Evolutionary conservation across 2,329 filamentous ascomycete genomes (phyloP), one percentile per base, ranked within the genome.

Genomic region (Aspergillus unguis): DNA sequence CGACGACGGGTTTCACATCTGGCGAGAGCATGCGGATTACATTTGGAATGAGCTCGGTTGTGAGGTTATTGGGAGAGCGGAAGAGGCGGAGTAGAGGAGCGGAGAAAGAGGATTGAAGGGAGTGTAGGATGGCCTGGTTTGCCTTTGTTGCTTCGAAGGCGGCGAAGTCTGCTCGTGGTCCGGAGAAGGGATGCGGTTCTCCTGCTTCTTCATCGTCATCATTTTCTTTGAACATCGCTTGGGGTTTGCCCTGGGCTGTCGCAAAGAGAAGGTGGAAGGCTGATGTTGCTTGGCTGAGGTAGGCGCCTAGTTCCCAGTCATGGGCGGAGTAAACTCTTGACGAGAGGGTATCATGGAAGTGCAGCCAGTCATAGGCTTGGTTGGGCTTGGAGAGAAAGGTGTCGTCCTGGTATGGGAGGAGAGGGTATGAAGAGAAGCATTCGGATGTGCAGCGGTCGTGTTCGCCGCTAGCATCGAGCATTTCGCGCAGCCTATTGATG

Each of bases 181-280:
- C 92, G 0, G 88, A 84, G 66, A 96, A 96, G 1, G 92, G 90
- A 32, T 87, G 72, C 0, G 80, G 77, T 28, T 81, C 78, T 11
- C 75, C 75, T 2, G 73, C 72, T 1, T 76, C 72, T 1, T 79
- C 74, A 5, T 76, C 70, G 17, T 38, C 36, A 33, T 33, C 31
- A 10, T 72, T 68, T 17, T 71, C 65, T 35, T 67, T 67, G 5
- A 67, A 71, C 59, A 70, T 62, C 40, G 58, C 59, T 56, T 69
- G 63, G 44, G 58, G 58, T 56, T 69, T 77, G 50, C 79, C 79
- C 33, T 80, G 80, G 27, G 86, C 83, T 0, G 88, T 87, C 3
- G 92, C 89, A 65, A 99, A 99, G 9, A 99, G 80, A 65, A 90
- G 80, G 67, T 99, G 95, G 65, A 95, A 96, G 3, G 90, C 94